Percentiles rank a stretch among this genome's conserved stretches.
Evolutionary conservation across 2,329 filamentous ascomycete species (phyloP).

Genomic region (Scytalidium lignicola): DNA sequence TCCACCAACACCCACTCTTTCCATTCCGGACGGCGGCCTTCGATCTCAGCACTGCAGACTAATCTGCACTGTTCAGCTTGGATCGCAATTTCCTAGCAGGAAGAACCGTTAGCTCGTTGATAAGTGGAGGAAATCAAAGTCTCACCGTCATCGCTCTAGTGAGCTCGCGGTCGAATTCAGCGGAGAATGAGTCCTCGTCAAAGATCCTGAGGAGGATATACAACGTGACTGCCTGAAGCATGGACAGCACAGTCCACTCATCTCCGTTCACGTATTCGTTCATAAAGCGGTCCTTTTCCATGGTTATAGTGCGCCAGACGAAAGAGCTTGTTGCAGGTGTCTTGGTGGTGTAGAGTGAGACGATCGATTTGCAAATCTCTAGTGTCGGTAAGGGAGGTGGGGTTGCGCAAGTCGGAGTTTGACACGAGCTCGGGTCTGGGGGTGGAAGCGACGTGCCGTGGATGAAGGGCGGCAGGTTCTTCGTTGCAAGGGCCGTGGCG

Average conservation of each 20-base stretch:
- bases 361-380: constrained; percentile 16
- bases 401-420: too few relatives aligned
- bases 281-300: constrained; percentile 16
- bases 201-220: constrained; percentile 16
- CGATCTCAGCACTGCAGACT: constrained; percentile 11
- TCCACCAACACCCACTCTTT: constrained; percentile 14
- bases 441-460: constrained; percentile 4
- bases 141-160: constrained; percentile 13
- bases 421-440: too few relatives aligned
- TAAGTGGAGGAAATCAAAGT: too few relatives aligned
- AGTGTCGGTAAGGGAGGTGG: too few relatives aligned
- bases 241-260: constrained; percentile 12
- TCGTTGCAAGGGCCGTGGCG: constrained; percentile 9
- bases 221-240: constrained; percentile 13
- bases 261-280: constrained; percentile 7
- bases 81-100: constrained; percentile 6
- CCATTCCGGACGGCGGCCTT: constrained; percentile 13
- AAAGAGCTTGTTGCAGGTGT: constrained; percentile 13
- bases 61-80: constrained; percentile 6
- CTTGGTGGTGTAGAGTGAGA: constrained; percentile 11
- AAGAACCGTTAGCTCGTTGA: too few relatives aligned
- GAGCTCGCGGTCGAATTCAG: constrained; percentile 13
- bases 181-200: constrained; percentile 12
- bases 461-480: constrained; percentile 3
- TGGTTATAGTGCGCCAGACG: constrained; percentile 14